Evolutionary conservation across 2,329 filamentous ascomycete genomes (phyloP), one percentile per base, ranked within the genome.

Genomic region (Furcasterigmium sp.): DNA sequence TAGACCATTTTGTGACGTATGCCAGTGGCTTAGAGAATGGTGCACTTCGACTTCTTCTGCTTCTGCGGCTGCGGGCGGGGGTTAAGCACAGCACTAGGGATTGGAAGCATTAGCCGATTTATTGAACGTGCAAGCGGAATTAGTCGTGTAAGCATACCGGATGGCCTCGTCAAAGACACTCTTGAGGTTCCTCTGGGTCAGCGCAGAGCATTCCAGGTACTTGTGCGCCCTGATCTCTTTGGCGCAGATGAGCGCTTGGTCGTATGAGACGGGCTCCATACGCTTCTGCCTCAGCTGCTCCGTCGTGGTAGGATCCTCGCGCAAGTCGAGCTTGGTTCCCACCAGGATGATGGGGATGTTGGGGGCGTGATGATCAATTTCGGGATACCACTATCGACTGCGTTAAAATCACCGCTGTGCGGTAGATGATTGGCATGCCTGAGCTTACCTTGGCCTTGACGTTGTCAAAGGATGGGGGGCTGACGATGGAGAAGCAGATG

Each of bases 161-260:
- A 98, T 98, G 26, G 93, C 93, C 70, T 96, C 91, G 61, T 98
- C 93, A 62, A 98, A 98, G 39, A 98, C 93, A 58, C 89, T 95
- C 83, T 98, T 98, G 56, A 98, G 69, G 67, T 96, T 96, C 60
- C 91, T 78, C 74, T 97, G 93, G 29, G 93, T 98, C 54, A 98
- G 74, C 38, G 93, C 93, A 41, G 93, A 97, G 72, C 93, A 98
- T 70, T 98, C 93, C 34, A 97, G 78, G 69, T 98, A 98, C 72
- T 96, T 97, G 70, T 93, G 87, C 37, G 93, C 91, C 62, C 82
- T 85, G 68, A 98, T 96, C 58, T 96, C 91, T 72, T 94, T 94
- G 50, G 90, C 89, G 51, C 91, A 87, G 52, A 84, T 72, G 50
- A 95, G 76, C 30, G 90, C 93, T 67, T 95, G 87, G 65, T 95